Evolutionary conservation across 495 filamentous ascomycete genomes (phyloP).

Genomic region (Bacidia gigantensis): DNA sequence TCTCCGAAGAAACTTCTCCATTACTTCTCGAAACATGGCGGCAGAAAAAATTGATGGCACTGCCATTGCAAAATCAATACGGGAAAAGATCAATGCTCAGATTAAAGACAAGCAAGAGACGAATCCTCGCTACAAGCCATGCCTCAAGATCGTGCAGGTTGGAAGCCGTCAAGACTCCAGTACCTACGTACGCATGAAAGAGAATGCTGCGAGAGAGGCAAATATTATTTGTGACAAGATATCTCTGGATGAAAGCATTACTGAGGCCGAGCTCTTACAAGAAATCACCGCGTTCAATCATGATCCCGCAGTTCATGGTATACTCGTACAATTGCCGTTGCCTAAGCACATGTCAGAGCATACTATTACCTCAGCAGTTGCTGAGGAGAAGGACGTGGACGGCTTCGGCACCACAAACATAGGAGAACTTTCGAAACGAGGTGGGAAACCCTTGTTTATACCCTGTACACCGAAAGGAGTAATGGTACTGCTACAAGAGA

Average conservation of each 20-base stretch:
- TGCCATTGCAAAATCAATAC: constrained; percentile 79
- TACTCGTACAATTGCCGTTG: constrained; percentile 85
- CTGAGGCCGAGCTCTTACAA: constrained; percentile 74
- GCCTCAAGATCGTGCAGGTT: constrained; percentile 87
- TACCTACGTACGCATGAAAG: constrained; percentile 99
- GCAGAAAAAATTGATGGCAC: constrained; percentile 92
- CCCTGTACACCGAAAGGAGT: constrained; percentile 96
- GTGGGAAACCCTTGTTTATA: constrained; percentile 71
- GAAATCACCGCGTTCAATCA: constrained; percentile 72
- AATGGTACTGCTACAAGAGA: constrained; percentile 78
- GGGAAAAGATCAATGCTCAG: constrained; percentile 60
- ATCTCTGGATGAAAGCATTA: constrained; percentile 66
- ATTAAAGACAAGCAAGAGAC: constrained; percentile 66
- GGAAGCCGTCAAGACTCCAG: constrained; percentile 86
- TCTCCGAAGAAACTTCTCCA: constrained; percentile 31
- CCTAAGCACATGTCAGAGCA: constrained; percentile 83
- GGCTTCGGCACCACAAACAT: constrained; percentile 90
- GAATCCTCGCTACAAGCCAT: constrained; percentile 79
- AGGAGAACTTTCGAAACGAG: constrained; percentile 88
- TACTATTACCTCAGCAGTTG: constrained; percentile 73
- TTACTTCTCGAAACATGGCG: constrained; percentile 47
- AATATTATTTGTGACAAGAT: constrained; percentile 78
- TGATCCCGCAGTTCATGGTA: constrained; percentile 75
- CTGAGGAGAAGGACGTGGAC: constrained; percentile 93
- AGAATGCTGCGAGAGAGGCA: constrained; percentile 91